phyloP scores from a whole-genome alignment of 106 monocot species.

The Xerophyta viscosa region DNA sequence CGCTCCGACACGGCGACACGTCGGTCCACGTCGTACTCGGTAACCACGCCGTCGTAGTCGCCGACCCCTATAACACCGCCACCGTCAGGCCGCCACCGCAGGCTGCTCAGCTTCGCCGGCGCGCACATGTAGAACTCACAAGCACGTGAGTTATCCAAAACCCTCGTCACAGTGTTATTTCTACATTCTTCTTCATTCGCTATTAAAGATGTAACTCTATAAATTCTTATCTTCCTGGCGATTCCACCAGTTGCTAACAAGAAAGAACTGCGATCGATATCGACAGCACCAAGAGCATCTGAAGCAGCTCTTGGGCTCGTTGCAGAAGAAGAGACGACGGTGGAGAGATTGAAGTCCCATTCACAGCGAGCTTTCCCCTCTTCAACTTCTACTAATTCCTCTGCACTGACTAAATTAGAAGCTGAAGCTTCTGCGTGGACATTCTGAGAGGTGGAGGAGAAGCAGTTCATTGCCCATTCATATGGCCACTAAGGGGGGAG shows the following conservation, averaged over 20 bases:
- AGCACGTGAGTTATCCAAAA: conserved; percentile 12
- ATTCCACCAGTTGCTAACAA: conserved; percentile 87
- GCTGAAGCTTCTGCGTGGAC: neutral
- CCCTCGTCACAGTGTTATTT: neutral
- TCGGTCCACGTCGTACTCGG: conserved; percentile 81
- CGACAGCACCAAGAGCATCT: conserved; percentile 67
- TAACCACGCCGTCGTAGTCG: conserved; percentile 97
- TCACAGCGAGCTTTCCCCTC: conserved; percentile 25
- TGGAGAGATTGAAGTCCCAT: conserved; percentile 68
- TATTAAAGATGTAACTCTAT: conserved; percentile 16
- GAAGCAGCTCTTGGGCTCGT: conserved; percentile 12
- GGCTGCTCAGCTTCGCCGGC: conserved; percentile 96
- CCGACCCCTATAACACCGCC: conserved; percentile 31
- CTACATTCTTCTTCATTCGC: neutral
- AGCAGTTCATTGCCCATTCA: conserved; percentile 5
- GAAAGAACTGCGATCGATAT: conserved; percentile 45
- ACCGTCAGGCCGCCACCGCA: conserved; percentile 37
- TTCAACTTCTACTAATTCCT: neutral
- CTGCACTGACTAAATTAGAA: neutral
- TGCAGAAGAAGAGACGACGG: conserved; percentile 29
- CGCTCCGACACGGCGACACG: conserved; percentile 49
- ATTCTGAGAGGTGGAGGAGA: neutral
- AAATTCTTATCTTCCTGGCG: conserved; percentile 69
- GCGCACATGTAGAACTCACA: conserved; percentile 58
- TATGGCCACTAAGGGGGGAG: no score